A percentile compares a stretch with the other conserved stretches of the same genome.
phyloP scores from a whole-genome alignment of 2,329 filamentous ascomycete species.

The Pseudofabraea citricarpa region DNA sequence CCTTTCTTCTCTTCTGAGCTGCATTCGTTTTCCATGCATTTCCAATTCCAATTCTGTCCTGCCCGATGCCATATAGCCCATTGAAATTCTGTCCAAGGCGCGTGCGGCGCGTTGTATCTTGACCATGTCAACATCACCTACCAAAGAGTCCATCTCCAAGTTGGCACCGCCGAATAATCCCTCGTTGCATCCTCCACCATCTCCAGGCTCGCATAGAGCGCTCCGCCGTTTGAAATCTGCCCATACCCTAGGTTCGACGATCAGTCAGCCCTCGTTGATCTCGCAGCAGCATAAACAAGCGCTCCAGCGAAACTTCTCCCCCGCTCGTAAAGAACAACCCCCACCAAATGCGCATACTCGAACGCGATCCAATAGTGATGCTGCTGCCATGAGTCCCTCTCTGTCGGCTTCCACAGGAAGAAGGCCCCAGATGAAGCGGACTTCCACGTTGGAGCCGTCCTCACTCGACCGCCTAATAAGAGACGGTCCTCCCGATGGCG shows the following conservation, averaged over 20 bases:
- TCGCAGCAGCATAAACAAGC: slow-evolving; percentile 55
- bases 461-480: slow-evolving; percentile 72
- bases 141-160: slow-evolving; percentile 19
- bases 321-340: slow-evolving; percentile 13
- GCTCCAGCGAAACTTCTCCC: slow-evolving; percentile 25
- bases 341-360: slow-evolving; percentile 36
- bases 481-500: slow-evolving; percentile 71
- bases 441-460: slow-evolving; percentile 47
- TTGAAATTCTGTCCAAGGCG: background rate
- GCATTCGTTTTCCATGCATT: too few relatives aligned
- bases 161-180: slow-evolving; percentile 14
- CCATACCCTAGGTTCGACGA: slow-evolving; percentile 58
- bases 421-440: slow-evolving; percentile 41
- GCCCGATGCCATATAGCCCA: too few relatives aligned
- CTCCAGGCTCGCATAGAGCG: slow-evolving; percentile 60
- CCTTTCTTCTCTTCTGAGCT: too few relatives aligned
- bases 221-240: slow-evolving; percentile 73
- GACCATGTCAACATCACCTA: slow-evolving; percentile 16
- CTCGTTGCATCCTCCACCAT: slow-evolving; percentile 48
- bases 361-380: slow-evolving; percentile 70
- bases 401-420: slow-evolving; percentile 34
- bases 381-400: slow-evolving; percentile 38
- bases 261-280: slow-evolving; percentile 48
- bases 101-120: background rate
- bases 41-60: too few relatives aligned